Evolutionary conservation across 148 eudicot species (phyloP), one percentile per base, ranked within the genome.

Genomic region (Talinum fruticosum): DNA sequence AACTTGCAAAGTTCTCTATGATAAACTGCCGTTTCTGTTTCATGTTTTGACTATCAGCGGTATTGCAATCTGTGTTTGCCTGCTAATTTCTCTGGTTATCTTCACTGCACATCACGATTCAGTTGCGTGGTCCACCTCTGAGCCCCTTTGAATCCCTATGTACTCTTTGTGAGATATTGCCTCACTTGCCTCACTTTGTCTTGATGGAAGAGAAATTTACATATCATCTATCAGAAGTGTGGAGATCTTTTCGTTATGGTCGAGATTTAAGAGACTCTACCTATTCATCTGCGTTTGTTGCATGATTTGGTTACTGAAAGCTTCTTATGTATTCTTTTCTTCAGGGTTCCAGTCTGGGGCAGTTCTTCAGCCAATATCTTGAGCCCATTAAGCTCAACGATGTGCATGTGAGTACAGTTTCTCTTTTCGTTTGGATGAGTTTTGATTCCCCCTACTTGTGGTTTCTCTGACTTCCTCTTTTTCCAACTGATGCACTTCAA

Each of bases 321-420:
- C 30, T 21, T 2, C 2, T 54, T 66, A 44, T 77, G n/a, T n/a
- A n/a, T n/a, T n/a, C n/a, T 75, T 81, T 66, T 76, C 64, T 57
- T 75, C 86, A 96, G 99, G 97, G 99, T 83, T 96, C 97, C 79
- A 96, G 97, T 84, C 78, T 96, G 81, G 99, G 99, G 72, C 97
- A 93, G 81, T 96, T 96, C 79, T 96, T 89, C 88, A 87, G 86
- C 71, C 91, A 93, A 85, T 96, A 96, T 85, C 97, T 96, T 69
- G 89, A 87, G 81, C 97, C 97, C n/a, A 96, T 96, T 75, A 93
- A 88, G 84, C 93, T 96, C 80, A 96, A 96, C 76, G 93, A 91
- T 84, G 88, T 91, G 70, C 75, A 85, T 86, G 99, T 87, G 87
- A 84, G 90, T 66, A 64, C 74, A 61, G 64, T 13, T 64, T 70